Evolutionary conservation across 164 flowering plant genomes (phyloP).

Genomic region (Piper betle): DNA sequence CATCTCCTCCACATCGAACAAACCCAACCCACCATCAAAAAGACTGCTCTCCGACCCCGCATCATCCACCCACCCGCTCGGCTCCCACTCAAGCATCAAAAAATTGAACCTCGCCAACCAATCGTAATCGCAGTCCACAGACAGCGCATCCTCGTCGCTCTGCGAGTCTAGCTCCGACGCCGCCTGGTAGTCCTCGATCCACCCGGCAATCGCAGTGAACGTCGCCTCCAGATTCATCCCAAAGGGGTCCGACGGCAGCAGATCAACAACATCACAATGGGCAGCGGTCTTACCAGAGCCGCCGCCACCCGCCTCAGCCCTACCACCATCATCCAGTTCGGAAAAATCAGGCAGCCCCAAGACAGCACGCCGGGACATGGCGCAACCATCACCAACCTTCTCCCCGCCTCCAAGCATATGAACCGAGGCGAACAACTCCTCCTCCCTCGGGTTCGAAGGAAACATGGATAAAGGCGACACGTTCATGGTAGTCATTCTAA

Average conservation of each 20-base stretch:
- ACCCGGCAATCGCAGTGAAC: constrained; percentile 55
- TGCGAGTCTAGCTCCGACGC: constrained; percentile 22
- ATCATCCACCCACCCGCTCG: constrained; percentile 16
- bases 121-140: constrained; percentile 27
- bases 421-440: constrained; percentile 31
- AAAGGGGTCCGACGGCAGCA: constrained; percentile 88
- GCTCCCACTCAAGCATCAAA: constrained; percentile 34
- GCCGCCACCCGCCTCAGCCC: constrained; percentile 18
- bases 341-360: constrained; percentile 26
- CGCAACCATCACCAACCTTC: constrained; percentile 20
- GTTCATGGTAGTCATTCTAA: constrained; percentile 47
- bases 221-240: constrained; percentile 74
- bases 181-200: constrained; percentile 63
- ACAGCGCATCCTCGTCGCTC: constrained; percentile 12
- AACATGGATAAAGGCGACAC: constrained; percentile 35
- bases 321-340: constrained; percentile 32
- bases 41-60: constrained; percentile 12
- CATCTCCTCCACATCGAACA: constrained; percentile 14
- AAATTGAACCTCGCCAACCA: constrained; percentile 43
- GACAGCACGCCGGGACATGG: constrained; percentile 17
- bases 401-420: constrained; percentile 12
- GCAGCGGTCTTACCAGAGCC: constrained; percentile 23
- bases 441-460: constrained; percentile 26
- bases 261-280: constrained; percentile 42
- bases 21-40: constrained; percentile 9